A percentile compares a stretch with the other conserved stretches of the same genome.
Conservation (phyloP, 495 filamentous ascomycete genomes). For the Cercophora samala region DNA sequence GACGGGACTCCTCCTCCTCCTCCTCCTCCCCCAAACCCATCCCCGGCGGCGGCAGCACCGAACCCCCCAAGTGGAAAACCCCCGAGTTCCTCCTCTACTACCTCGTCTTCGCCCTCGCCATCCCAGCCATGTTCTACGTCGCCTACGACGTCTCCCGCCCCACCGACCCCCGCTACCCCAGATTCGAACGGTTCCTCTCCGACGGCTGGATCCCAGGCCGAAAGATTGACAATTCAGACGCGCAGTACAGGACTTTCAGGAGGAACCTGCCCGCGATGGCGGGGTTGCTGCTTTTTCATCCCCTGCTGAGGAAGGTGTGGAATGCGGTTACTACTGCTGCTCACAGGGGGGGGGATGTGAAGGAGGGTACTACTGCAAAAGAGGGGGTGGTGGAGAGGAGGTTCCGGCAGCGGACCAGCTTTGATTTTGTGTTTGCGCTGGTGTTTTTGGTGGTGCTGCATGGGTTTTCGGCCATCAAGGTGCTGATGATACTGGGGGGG, state of each 20-base stretch:
- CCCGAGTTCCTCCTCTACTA: conserved; percentile 85
- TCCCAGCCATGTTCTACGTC: conserved; percentile 90
- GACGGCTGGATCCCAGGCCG: conserved; percentile 94
- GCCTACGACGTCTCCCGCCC: conserved; percentile 82
- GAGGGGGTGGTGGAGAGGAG: conserved; percentile 65
- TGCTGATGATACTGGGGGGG: conserved; percentile 70
- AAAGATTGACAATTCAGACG: conserved; percentile 63
- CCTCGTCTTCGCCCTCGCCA: conserved; percentile 58
- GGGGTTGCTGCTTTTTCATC: conserved; percentile 68
- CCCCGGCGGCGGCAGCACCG: conserved; percentile 43
- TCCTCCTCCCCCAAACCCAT: conserved; percentile 62
- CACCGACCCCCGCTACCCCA: conserved; percentile 74
- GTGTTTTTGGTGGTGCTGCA: conserved; percentile 77
- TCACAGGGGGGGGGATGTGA: conserved; percentile 20
- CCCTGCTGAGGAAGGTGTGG: conserved; percentile 69
- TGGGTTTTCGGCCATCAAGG: conserved; percentile 79
- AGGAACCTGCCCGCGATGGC: conserved; percentile 79
- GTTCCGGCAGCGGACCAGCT: conserved; percentile 71
- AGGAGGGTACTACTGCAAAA: conserved; percentile 30
- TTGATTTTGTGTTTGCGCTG: conserved; percentile 79
- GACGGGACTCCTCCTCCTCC: conserved; percentile 70
- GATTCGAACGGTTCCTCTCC: conserved; percentile 66
- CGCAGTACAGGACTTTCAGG: conserved; percentile 83
- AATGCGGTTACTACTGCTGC: conserved; percentile 48
- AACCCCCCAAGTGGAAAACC: conserved; percentile 72